A percentile compares a stretch with the other conserved stretches of the same genome.
These are phyloP conservation scores for Deuterostichococcus epilithicus DNA, from an alignment of 139 green algal genomes.

Conservation along the genomic window DNA sequence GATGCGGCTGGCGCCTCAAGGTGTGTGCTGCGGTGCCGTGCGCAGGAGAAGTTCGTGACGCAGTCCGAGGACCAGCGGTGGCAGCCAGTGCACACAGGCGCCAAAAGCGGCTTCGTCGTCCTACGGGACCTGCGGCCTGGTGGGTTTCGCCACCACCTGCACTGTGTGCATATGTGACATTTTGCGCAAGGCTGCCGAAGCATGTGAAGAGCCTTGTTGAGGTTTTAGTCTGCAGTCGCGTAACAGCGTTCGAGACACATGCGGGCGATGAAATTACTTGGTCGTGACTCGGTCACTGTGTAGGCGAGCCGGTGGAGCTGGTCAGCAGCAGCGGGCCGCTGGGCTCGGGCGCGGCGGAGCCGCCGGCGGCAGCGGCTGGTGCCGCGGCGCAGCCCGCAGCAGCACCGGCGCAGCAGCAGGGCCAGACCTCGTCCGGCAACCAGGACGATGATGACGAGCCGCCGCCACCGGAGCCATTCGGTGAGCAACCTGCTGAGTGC, in stretches of 20 bases:
- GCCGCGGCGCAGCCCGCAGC: slow-evolving; percentile 14
- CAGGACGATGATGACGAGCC: slow-evolving; percentile 58
- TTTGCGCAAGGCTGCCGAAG: not conserved
- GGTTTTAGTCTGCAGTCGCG: not conserved
- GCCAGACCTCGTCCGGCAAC: not conserved
- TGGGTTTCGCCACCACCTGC: slow-evolving; percentile 5
- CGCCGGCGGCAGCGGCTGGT: slow-evolving; percentile 8
- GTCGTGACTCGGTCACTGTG: not conserved
- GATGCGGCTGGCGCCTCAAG: no score
- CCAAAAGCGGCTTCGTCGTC: slow-evolving; percentile 56
- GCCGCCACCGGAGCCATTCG: slow-evolving; percentile 75
- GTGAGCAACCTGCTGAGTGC: not conserved
- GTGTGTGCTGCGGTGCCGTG: no score
- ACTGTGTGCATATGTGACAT: not conserved
- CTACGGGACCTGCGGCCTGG: slow-evolving; percentile 52
- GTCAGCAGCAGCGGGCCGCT: slow-evolving; percentile 30
- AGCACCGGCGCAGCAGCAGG: slow-evolving; percentile 10
- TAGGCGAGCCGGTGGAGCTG: slow-evolving; percentile 28
- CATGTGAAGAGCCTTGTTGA: not conserved
- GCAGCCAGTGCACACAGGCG: slow-evolving; percentile 24
- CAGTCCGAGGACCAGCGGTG: slow-evolving; percentile 27
- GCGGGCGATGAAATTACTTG: not conserved
- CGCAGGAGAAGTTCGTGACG: slow-evolving; percentile 25
- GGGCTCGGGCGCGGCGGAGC: slow-evolving; percentile 20
- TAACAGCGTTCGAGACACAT: no score